These are phyloP conservation scores for Xylaria flabelliformis DNA, from an alignment of 495 filamentous ascomycete genomes.

Conservation along the genomic window DNA sequence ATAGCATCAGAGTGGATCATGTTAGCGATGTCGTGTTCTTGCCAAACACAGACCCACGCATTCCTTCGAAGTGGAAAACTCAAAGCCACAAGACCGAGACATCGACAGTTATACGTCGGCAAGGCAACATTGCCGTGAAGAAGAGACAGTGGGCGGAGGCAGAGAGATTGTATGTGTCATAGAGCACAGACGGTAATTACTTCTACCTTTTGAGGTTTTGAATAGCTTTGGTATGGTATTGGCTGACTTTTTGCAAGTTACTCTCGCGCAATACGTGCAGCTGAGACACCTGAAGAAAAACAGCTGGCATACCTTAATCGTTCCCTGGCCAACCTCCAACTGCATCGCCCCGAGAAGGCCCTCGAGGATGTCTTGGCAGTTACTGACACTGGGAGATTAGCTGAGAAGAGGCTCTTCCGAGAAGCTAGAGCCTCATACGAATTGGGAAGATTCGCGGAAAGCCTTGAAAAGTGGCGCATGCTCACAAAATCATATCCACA, in stretches of 20 bases:
- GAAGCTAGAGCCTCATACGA: not conserved
- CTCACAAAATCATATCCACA: not conserved
- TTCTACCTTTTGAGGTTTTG: not conserved
- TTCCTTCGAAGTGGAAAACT: not conserved
- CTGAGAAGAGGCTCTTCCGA: not conserved
- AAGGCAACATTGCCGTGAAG: not conserved
- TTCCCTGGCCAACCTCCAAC: not conserved
- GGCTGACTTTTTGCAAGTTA: not conserved
- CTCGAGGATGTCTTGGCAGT: not conserved
- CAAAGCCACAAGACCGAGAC: not conserved
- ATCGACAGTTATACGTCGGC: not conserved
- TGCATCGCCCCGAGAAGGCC: not conserved
- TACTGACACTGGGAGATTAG: not conserved
- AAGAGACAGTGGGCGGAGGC: not conserved
- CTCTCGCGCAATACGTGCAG: not conserved
- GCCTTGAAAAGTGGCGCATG: not conserved
- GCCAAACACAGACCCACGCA: not conserved
- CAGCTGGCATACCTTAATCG: not conserved
- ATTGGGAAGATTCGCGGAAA: not conserved
- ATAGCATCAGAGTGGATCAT: not conserved
- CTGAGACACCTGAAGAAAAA: not conserved
- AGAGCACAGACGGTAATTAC: not conserved
- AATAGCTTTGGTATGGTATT: not conserved
- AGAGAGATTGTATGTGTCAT: not conserved
- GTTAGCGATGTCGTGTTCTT: not conserved